phyloP scores from a whole-genome alignment of 179 eudicot species.

The Spergularia azorica region DNA sequence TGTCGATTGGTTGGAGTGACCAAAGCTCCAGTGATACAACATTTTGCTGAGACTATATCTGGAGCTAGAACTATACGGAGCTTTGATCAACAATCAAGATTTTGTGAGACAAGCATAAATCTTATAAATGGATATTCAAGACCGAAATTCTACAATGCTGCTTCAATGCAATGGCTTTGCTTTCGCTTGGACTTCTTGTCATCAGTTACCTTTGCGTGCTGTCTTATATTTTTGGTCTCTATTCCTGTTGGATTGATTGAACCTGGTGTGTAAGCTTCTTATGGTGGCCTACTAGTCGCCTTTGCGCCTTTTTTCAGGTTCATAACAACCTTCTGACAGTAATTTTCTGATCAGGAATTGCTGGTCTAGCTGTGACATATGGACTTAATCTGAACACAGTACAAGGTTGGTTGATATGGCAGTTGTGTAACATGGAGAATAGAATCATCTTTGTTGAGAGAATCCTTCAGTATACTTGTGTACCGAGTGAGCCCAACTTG shows the following conservation, averaged over 20 bases:
- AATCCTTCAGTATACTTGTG: slow-evolving; percentile 14
- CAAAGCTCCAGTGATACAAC: slow-evolving; percentile 80
- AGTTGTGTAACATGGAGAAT: slow-evolving; percentile 1
- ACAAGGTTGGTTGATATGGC: slow-evolving; percentile 3
- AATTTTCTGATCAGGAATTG: not conserved
- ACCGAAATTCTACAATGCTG: slow-evolving; percentile 18
- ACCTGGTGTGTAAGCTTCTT: not conserved
- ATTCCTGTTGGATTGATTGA: slow-evolving; percentile 37
- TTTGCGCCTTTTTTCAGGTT: not conserved
- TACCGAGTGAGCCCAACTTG: not conserved
- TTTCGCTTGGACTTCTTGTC: slow-evolving; percentile 19
- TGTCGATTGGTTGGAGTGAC: slow-evolving; percentile 43
- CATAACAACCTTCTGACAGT: not conserved
- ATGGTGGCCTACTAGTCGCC: not conserved
- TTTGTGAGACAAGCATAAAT: slow-evolving; percentile 21
- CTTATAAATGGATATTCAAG: slow-evolving; percentile 10
- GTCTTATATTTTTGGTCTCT: slow-evolving; percentile 2
- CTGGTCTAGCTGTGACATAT: slow-evolving; percentile 17
- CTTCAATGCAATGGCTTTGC: slow-evolving; percentile 20
- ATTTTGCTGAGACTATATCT: slow-evolving; percentile 72
- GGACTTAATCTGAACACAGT: slow-evolving; percentile 1
- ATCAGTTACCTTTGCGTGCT: not conserved
- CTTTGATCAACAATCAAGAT: slow-evolving; percentile 64
- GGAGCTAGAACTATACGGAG: slow-evolving; percentile 69
- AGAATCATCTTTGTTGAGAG: slow-evolving; percentile 18